These are phyloP conservation scores for Stylosanthes scabra DNA, from an alignment of 331 rosid genomes.

Conservation along the genomic window DNA sequence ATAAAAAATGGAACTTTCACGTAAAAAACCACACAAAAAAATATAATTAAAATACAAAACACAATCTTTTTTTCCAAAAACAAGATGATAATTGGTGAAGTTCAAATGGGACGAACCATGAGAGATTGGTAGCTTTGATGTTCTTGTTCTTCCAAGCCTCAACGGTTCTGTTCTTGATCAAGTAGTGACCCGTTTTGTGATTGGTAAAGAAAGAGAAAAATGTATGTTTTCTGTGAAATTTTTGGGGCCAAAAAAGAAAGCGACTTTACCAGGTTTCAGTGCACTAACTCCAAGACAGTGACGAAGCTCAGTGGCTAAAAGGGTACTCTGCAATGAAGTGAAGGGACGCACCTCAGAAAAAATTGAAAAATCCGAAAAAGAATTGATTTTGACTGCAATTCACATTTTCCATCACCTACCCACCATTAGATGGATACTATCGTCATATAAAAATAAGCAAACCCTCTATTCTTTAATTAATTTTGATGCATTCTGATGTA, in stretches of 20 bases:
- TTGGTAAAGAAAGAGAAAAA: neutral
- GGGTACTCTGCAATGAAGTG: conserved; percentile 10
- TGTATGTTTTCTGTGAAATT: neutral
- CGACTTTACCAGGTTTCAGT: neutral
- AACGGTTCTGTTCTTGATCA: conserved; percentile 47
- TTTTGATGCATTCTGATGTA: no score
- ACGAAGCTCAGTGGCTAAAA: conserved; percentile 38
- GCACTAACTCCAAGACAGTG: conserved; percentile 19
- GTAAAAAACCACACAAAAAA: neutral
- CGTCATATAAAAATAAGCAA: neutral
- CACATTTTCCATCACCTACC: neutral
- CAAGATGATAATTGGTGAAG: neutral
- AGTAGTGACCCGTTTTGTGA: conserved; percentile 45
- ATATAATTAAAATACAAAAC: neutral
- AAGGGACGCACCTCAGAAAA: neutral
- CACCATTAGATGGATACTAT: neutral
- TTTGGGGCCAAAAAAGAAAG: conserved; percentile 17
- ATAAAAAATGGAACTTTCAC: neutral
- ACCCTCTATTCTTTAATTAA: neutral
- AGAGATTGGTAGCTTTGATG: conserved; percentile 1
- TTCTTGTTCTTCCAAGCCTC: conserved; percentile 45
- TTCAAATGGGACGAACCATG: conserved; percentile 47
- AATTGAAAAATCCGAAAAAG: neutral
- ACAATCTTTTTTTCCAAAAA: no score
- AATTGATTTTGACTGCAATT: conserved; percentile 1